A percentile compares a stretch with the other conserved stretches of the same genome.
Evolutionary conservation across 2,329 filamentous ascomycete species (phyloP).

Genomic region (Didymella sp.): DNA sequence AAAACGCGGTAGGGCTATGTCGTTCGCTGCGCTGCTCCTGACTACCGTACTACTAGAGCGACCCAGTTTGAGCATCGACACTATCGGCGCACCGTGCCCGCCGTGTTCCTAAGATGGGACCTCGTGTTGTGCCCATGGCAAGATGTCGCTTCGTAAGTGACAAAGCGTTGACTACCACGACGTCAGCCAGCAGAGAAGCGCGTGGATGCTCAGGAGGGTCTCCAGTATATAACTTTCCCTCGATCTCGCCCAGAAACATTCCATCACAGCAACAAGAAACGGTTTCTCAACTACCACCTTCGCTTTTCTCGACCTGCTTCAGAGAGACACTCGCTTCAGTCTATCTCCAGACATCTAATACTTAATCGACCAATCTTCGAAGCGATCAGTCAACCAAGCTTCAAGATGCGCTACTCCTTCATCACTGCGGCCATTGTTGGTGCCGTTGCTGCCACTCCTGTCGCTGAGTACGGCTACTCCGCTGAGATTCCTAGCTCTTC

Average conservation of each 20-base stretch:
- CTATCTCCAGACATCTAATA: slow-evolving; percentile 36
- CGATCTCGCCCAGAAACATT: slow-evolving; percentile 20
- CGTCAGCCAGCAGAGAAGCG: slow-evolving; percentile 37
- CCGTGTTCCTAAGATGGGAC: slow-evolving; percentile 42
- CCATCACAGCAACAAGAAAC: slow-evolving; percentile 35
- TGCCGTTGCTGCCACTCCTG: slow-evolving; percentile 39
- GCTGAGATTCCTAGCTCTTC: slow-evolving; percentile 1
- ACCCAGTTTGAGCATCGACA: slow-evolving; percentile 28
- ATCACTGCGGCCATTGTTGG: slow-evolving; percentile 42
- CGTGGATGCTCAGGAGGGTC: slow-evolving; percentile 21
- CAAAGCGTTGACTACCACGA: slow-evolving; percentile 34
- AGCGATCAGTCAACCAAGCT: slow-evolving; percentile 10
- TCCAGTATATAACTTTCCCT: slow-evolving; percentile 39
- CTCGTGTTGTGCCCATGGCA: slow-evolving; percentile 33
- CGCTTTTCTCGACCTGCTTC: slow-evolving; percentile 36
- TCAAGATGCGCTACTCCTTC: slow-evolving; percentile 45
- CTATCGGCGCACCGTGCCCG: slow-evolving; percentile 47
- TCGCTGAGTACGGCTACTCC: slow-evolving; percentile 29
- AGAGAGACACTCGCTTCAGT: slow-evolving; percentile 44
- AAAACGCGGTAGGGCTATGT: slow-evolving; percentile 32
- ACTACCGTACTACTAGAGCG: slow-evolving; percentile 25
- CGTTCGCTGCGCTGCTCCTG: slow-evolving; percentile 18
- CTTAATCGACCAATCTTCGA: slow-evolving; percentile 28
- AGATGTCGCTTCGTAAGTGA: slow-evolving; percentile 36
- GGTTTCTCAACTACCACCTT: slow-evolving; percentile 37